These are phyloP conservation scores for Aspergillus sp. DNA, from an alignment of 2,329 filamentous ascomycete genomes.

Conservation along the genomic window DNA sequence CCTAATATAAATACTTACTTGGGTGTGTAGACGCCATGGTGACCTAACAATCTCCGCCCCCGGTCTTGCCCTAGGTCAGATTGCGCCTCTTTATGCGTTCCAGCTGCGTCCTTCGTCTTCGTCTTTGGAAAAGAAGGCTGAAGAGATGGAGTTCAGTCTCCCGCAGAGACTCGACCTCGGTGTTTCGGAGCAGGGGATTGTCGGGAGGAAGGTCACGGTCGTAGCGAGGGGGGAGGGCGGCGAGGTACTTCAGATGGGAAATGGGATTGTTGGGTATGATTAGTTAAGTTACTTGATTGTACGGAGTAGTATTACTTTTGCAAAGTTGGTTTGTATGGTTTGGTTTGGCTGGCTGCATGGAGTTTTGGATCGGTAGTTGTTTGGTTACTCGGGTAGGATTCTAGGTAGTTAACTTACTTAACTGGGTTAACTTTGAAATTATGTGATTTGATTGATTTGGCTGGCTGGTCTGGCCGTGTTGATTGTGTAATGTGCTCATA, in stretches of 20 bases:
- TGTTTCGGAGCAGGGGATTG: constrained; percentile 35
- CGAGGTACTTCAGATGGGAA: constrained; percentile 23
- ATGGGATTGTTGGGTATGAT: constrained; percentile 37
- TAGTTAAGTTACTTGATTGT: constrained; percentile 10
- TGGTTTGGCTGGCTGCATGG: background rate
- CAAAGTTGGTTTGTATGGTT: background rate
- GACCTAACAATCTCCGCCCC: constrained; percentile 22
- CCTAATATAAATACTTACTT: constrained; percentile 3
- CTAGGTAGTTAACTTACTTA: too few species aligned
- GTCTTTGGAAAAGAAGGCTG: background rate
- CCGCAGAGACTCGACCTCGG: constrained; percentile 33
- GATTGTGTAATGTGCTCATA: constrained; percentile 1
- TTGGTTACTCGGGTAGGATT: too few species aligned
- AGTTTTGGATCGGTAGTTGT: too few species aligned
- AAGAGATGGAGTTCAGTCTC: constrained; percentile 28
- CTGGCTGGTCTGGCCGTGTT: background rate
- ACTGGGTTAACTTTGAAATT: too few species aligned
- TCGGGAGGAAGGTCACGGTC: constrained; percentile 34
- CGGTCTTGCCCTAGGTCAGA: background rate
- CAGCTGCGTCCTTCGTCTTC: constrained; percentile 13
- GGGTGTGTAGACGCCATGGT: constrained; percentile 22
- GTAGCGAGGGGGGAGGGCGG: constrained; percentile 21
- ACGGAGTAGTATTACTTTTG: too few species aligned
- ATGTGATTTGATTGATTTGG: background rate
- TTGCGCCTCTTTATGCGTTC: constrained; percentile 26